Evolutionary conservation across 768 basidiomycete species (phyloP).

Genomic region (Boletus sensibilis): DNA sequence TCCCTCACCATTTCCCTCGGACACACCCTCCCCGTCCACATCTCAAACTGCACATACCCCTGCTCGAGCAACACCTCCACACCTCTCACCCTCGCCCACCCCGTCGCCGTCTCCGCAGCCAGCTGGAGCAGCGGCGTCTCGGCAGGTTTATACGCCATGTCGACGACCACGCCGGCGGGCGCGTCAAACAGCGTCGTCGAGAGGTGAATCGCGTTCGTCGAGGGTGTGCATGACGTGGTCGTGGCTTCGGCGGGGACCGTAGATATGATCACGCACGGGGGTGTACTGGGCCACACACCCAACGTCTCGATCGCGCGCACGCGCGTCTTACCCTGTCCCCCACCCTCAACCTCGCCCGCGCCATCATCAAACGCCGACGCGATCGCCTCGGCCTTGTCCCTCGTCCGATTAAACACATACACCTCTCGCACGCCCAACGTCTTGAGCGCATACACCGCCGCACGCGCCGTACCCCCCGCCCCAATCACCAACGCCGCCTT

Average conservation of each 20-base stretch:
- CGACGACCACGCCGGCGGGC: constrained; percentile 75
- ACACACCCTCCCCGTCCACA: constrained; percentile 73
- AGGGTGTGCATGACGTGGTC: constrained; percentile 28
- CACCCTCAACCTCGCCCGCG: neutral
- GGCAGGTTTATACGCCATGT: constrained; percentile 93
- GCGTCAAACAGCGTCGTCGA: constrained; percentile 55
- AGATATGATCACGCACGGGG: constrained; percentile 78
- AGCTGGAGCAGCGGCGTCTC: constrained; percentile 76
- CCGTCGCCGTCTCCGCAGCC: constrained; percentile 47
- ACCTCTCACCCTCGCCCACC: constrained; percentile 76
- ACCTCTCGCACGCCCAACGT: constrained; percentile 64
- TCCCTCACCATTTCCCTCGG: constrained; percentile 48
- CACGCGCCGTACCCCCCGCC: constrained; percentile 92
- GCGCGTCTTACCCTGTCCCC: constrained; percentile 31
- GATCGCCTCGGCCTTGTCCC: constrained; percentile 67
- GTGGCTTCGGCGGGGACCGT: constrained; percentile 79
- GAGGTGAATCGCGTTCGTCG: constrained; percentile 43
- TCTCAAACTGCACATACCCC: constrained; percentile 79
- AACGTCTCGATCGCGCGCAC: constrained; percentile 62
- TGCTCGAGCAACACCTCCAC: constrained; percentile 87
- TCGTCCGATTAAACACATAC: constrained; percentile 88
- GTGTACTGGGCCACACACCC: constrained; percentile 47
- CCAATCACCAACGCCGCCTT: constrained; percentile 80
- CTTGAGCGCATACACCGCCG: constrained; percentile 88
- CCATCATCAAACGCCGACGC: constrained; percentile 55